Percentiles rank a stretch among this genome's conserved stretches.
Evolutionary conservation across 2,329 filamentous ascomycete genomes (phyloP).

Genomic region (Aspergillus sp.): DNA sequence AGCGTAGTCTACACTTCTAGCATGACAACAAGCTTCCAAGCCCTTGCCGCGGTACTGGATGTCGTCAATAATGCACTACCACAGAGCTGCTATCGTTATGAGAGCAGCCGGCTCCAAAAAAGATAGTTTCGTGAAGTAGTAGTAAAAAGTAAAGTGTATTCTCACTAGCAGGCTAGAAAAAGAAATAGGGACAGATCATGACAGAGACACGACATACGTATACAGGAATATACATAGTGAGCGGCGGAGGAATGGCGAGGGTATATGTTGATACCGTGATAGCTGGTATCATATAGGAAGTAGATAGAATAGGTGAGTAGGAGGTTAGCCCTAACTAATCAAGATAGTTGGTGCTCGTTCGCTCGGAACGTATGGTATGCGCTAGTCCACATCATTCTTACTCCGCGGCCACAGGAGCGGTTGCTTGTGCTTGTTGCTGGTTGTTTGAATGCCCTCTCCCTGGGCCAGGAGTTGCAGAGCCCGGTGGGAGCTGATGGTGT

Average conservation of each 20-base stretch:
- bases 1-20: too few species aligned
- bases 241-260: neutral
- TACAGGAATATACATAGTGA: constrained; percentile 1
- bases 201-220: neutral
- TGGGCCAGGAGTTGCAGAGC: constrained; percentile 36
- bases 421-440: constrained; percentile 13
- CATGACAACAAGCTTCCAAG: too few species aligned
- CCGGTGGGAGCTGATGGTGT: constrained; percentile 35
- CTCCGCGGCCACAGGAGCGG: constrained; percentile 27
- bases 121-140: too few species aligned
- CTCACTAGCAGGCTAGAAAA: neutral
- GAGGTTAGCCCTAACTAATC: neutral
- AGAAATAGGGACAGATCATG: neutral
- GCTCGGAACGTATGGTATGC: neutral
- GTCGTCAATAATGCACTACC: too few species aligned
- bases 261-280: constrained; percentile 8
- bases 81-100: too few species aligned
- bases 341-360: neutral
- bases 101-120: too few species aligned
- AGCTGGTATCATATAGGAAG: neutral
- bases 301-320: neutral
- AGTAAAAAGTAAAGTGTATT: neutral
- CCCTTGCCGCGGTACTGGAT: too few species aligned
- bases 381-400: neutral
- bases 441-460: constrained; percentile 26